Conservation (phyloP, 768 basidiomycete genomes). For the Multifurca ochricompacta region DNA sequence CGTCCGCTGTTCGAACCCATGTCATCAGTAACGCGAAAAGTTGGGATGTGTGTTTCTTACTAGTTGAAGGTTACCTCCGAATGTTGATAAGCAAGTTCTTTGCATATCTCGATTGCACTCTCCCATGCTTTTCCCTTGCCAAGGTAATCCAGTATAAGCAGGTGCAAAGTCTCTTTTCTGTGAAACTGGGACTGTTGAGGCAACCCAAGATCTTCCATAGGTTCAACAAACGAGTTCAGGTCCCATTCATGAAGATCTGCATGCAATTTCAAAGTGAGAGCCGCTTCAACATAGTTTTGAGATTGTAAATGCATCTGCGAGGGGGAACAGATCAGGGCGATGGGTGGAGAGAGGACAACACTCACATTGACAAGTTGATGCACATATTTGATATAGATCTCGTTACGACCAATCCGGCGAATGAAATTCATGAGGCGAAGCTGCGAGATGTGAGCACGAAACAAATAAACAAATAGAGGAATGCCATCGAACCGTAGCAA, state of each 20-base stretch:
- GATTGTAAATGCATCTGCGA: slow-evolving; percentile 79
- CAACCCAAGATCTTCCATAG: slow-evolving; percentile 83
- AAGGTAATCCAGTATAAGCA: slow-evolving; percentile 89
- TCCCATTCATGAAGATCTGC: slow-evolving; percentile 93
- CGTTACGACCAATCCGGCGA: slow-evolving; percentile 81
- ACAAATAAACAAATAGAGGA: neutral
- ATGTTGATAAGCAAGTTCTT: slow-evolving; percentile 85
- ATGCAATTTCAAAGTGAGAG: slow-evolving; percentile 86
- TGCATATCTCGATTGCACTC: slow-evolving; percentile 86
- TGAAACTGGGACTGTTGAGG: slow-evolving; percentile 93
- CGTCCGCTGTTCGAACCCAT: slow-evolving; percentile 44
- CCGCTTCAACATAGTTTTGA: slow-evolving; percentile 90
- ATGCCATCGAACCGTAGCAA: slow-evolving; percentile 62
- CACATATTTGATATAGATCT: slow-evolving; percentile 94
- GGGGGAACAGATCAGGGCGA: neutral
- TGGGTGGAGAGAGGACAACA: neutral
- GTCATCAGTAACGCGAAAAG: slow-evolving; percentile 9
- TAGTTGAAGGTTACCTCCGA: slow-evolving; percentile 87
- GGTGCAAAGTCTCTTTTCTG: slow-evolving; percentile 85
- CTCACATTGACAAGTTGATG: slow-evolving; percentile 88
- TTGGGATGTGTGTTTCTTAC: slow-evolving; percentile 35
- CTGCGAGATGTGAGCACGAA: slow-evolving; percentile 30
- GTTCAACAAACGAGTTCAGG: slow-evolving; percentile 66
- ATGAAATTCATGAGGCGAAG: slow-evolving; percentile 92
- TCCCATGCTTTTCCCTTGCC: slow-evolving; percentile 98